Conservation (phyloP, 805 yeast species). For the Ogataea degrootiae region DNA sequence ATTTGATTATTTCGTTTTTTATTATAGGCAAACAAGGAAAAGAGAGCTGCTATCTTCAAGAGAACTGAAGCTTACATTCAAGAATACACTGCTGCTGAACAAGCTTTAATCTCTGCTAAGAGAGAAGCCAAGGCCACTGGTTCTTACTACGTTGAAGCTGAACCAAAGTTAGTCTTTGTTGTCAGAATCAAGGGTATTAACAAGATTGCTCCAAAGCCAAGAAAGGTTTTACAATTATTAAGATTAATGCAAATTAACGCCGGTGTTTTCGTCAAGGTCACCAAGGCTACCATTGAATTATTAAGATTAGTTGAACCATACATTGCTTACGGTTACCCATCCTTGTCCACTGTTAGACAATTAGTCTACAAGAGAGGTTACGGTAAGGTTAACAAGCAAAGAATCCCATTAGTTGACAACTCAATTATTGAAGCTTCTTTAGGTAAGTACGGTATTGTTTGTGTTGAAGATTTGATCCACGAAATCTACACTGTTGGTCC, state of each 20-base stretch:
- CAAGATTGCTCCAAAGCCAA: conserved; percentile 99
- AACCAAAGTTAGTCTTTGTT: conserved; percentile 90
- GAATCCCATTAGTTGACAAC: conserved; percentile 87
- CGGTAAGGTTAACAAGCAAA: conserved; percentile 97
- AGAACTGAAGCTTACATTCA: conserved; percentile 96
- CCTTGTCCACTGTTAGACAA: conserved; percentile 84
- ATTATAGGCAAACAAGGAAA: conserved; percentile 39
- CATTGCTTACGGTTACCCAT: conserved; percentile 97
- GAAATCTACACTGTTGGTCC: conserved; percentile 96
- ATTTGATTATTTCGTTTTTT: conserved; percentile 1
- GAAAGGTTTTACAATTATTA: conserved; percentile 93
- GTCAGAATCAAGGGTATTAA: conserved; percentile 99
- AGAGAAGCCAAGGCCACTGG: conserved; percentile 93
- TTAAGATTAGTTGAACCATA: conserved; percentile 93
- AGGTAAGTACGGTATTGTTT: conserved; percentile 90
- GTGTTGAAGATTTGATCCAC: conserved; percentile 92
- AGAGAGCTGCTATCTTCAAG: conserved; percentile 54
- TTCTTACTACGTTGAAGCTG: conserved; percentile 92
- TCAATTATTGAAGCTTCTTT: conserved; percentile 80
- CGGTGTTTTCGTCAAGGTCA: conserved; percentile 91
- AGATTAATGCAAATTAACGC: conserved; percentile 92
- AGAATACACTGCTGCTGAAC: conserved; percentile 91
- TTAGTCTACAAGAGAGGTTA: conserved; percentile 95
- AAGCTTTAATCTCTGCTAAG: conserved; percentile 80
- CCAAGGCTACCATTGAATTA: conserved; percentile 93